Base-by-base conservation (phyloP, 345 rosid species). In the Eucalyptus cloeziana region DNA sequence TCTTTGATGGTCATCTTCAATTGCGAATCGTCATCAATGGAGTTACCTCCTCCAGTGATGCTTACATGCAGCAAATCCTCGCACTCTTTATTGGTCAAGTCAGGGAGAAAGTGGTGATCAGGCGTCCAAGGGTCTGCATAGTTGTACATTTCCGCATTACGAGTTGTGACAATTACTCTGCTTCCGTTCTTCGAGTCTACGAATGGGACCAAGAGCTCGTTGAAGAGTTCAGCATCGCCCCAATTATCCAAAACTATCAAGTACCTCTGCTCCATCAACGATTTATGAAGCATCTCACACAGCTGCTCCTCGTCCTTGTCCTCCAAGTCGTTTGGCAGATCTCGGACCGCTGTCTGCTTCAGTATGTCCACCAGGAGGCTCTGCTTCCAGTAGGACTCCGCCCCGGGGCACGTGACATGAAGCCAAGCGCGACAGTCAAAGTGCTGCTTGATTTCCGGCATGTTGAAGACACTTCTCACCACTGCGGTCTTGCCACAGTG, bases 401-500 rank as follows among this genome's bases (percentile, higher is more conserved):
- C 69, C 69, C 69, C 31, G n/a, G 4, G 17, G 69, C 13, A n/a
- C 69, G n/a, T 30, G 49, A 89, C 87, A 69, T 49, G 50, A 22
- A 92, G 31, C 93, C 93, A 93, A 71, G 51, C 52, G 15, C 86
- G 33, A 30, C 86, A 13, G 33, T 37, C 50, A 31, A 83, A 83
- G 30, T 44, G 49, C 47, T 19, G 25, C 52, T 83, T 49, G 17
- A 83, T 44, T 13, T 17, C 4, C 64, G 89, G 10, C 90, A 62
- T 86, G 49, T 88, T 67, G 50, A 88, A 93, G 12, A 92, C n/a
- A 11, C 45, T 88, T 47, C 90, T 89, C 88, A 87, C 89, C 19
- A 93, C 87, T n/a, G 90, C 49, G 37, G 94, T 92, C 90, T 93
- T 93, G 33, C 92, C 95, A 6, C 89, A 89, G 79, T 92, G 92